Conservation (phyloP, 768 basidiomycete species). For the Ephemerocybe angulata region DNA sequence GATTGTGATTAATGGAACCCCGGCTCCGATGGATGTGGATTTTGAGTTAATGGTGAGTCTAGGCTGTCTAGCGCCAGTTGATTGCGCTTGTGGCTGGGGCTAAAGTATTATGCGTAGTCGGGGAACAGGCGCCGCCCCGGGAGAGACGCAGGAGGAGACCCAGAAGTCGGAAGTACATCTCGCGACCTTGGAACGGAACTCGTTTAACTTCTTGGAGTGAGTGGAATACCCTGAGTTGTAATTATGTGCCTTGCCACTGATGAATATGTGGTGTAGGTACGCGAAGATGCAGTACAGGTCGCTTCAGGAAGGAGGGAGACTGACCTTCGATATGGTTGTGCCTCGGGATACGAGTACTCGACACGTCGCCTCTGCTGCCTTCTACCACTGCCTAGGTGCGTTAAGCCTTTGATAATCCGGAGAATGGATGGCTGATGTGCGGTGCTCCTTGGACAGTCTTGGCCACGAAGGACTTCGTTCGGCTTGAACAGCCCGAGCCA, state of each 20-base stretch:
- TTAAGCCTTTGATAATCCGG: background rate
- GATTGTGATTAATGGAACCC: conserved; percentile 34
- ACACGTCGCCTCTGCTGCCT: conserved; percentile 76
- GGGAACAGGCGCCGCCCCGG: conserved; percentile 15
- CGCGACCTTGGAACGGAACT: conserved; percentile 67
- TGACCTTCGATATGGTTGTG: conserved; percentile 65
- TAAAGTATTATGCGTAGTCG: conserved; percentile 5
- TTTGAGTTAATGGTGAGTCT: conserved; percentile 62
- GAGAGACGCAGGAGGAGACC: conserved; percentile 34
- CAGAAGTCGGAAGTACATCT: conserved; percentile 55
- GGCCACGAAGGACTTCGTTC: conserved; percentile 68
- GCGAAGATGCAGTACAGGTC: conserved; percentile 71
- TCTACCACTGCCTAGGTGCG: conserved; percentile 83
- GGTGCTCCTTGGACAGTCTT: conserved; percentile 48
- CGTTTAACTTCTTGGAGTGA: conserved; percentile 78
- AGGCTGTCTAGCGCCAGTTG: too few species aligned
- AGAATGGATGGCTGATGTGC: background rate
- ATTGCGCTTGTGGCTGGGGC: background rate
- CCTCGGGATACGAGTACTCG: conserved; percentile 64
- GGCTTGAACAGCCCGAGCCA: conserved; percentile 54
- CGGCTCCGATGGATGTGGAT: conserved; percentile 47
- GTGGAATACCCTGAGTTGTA: conserved; percentile 15
- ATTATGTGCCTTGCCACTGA: conserved; percentile 11
- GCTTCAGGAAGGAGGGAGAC: conserved; percentile 42
- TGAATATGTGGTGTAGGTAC: conserved; percentile 49